Evolutionary conservation across 352 stramenopile species (phyloP).

Genomic region (Chrysophaeum taylorii): DNA sequence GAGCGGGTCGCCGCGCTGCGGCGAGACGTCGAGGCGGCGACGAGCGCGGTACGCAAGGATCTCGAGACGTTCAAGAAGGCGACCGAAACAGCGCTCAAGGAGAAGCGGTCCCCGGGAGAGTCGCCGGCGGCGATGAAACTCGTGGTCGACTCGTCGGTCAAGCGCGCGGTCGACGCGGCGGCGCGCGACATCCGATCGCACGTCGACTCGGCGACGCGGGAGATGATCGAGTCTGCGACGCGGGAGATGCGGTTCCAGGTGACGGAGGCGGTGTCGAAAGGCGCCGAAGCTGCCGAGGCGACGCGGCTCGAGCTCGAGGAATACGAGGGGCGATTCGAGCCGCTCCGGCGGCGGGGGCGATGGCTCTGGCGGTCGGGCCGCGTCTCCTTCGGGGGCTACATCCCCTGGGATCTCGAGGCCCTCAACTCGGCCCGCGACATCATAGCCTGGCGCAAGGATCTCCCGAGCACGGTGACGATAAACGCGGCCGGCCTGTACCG

Average conservation of each 20-base stretch:
- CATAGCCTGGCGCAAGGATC: neutral
- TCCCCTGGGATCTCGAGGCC: slow-evolving; percentile 19
- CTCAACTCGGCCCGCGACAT: slow-evolving; percentile 9
- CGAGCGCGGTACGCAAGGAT: too few relatives aligned
- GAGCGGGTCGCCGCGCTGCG: too few relatives aligned
- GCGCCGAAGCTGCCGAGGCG: neutral
- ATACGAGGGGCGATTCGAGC: slow-evolving; percentile 5
- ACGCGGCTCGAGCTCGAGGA: neutral
- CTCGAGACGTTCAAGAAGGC: too few relatives aligned
- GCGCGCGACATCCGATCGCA: neutral
- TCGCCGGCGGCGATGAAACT: too few relatives aligned
- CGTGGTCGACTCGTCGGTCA: neutral
- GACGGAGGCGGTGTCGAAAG: neutral
- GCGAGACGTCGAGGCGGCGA: too few relatives aligned
- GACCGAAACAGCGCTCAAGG: too few relatives aligned
- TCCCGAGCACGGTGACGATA: slow-evolving; percentile 1
- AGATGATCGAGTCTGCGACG: neutral
- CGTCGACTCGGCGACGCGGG: neutral
- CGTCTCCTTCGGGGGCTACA: neutral
- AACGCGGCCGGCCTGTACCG: slow-evolving; percentile 14
- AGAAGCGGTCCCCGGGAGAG: too few relatives aligned
- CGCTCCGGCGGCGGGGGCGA: neutral
- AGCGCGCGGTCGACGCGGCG: neutral
- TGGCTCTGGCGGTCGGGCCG: slow-evolving; percentile 20
- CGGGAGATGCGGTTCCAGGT: too few relatives aligned